phyloP scores from a whole-genome alignment of 768 basidiomycete genomes.

The Paxillus involutus region DNA sequence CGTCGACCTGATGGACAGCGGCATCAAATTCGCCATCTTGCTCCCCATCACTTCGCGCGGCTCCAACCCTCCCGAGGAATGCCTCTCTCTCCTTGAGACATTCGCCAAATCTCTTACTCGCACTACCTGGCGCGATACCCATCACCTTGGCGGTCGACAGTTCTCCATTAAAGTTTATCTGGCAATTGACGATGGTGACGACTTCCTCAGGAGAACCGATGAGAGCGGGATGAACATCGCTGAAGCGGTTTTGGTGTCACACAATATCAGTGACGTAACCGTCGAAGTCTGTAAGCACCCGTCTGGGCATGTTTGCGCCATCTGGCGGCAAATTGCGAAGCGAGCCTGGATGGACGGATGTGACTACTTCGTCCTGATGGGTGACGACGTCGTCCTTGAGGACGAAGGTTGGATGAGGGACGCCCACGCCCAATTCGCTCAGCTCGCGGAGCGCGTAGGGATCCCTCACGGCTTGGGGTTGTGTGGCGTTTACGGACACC shows the following conservation, averaged over 20 bases:
- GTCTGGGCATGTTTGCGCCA: slow-evolving; percentile 47
- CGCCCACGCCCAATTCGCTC: slow-evolving; percentile 37
- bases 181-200: slow-evolving; percentile 52
- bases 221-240: slow-evolving; percentile 29
- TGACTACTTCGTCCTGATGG: slow-evolving; percentile 53
- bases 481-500: slow-evolving; percentile 55
- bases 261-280: slow-evolving; percentile 37
- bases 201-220: slow-evolving; percentile 31
- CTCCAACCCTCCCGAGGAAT: slow-evolving; percentile 30
- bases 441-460: slow-evolving; percentile 27
- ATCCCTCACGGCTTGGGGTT: slow-evolving; percentile 51
- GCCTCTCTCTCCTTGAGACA: slow-evolving; percentile 38
- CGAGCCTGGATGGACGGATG: slow-evolving; percentile 47
- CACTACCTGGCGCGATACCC: slow-evolving; percentile 48
- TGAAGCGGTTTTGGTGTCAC: slow-evolving; percentile 34
- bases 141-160: slow-evolving; percentile 25
- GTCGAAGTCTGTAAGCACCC: slow-evolving; percentile 41
- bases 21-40: slow-evolving; percentile 48
- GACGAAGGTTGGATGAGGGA: slow-evolving; percentile 55
- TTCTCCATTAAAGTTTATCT: slow-evolving; percentile 48
- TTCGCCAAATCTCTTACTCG: slow-evolving; percentile 45
- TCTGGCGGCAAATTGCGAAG: slow-evolving; percentile 53
- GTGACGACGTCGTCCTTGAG: slow-evolving; percentile 52
- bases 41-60: slow-evolving; percentile 60
- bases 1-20: slow-evolving; percentile 34